phyloP scores from a whole-genome alignment of 179 eudicot genomes.

The Silene noctiflora region DNA sequence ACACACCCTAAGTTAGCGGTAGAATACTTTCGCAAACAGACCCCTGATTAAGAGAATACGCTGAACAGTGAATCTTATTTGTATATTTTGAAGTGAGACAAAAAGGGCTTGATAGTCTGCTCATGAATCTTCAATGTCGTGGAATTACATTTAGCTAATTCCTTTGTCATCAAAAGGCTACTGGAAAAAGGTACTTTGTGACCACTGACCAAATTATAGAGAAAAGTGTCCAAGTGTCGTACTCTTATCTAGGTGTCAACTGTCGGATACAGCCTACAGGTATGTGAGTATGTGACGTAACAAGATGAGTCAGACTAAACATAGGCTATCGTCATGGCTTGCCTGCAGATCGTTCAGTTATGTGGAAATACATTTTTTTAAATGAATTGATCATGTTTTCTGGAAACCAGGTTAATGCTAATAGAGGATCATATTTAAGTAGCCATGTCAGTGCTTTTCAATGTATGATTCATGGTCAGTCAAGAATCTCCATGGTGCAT shows the following conservation, averaged over 20 bases:
- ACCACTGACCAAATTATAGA: neutral
- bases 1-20: neutral
- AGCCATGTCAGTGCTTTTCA: slow-evolving; percentile 20
- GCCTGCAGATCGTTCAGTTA: neutral
- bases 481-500: slow-evolving; percentile 27
- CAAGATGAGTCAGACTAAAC: too few relatives aligned
- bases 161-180: neutral
- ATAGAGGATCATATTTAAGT: slow-evolving; percentile 23
- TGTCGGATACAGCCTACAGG: too few relatives aligned
- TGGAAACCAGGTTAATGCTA: slow-evolving; percentile 31
- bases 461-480: slow-evolving; percentile 22
- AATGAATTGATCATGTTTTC: slow-evolving; percentile 7
- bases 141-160: neutral
- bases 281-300: too few relatives aligned
- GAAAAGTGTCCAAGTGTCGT: neutral
- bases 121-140: neutral
- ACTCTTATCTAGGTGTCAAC: too few relatives aligned
- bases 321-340: too few relatives aligned
- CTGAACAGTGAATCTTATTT: neutral
- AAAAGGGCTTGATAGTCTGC: neutral
- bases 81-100: neutral
- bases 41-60: neutral
- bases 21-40: too few relatives aligned
- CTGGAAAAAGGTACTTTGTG: neutral
- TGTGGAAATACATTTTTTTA: neutral